These are phyloP conservation scores for Oldenlandia corymbosa DNA, from an alignment of 257 asterid species.

Conservation along the genomic window DNA sequence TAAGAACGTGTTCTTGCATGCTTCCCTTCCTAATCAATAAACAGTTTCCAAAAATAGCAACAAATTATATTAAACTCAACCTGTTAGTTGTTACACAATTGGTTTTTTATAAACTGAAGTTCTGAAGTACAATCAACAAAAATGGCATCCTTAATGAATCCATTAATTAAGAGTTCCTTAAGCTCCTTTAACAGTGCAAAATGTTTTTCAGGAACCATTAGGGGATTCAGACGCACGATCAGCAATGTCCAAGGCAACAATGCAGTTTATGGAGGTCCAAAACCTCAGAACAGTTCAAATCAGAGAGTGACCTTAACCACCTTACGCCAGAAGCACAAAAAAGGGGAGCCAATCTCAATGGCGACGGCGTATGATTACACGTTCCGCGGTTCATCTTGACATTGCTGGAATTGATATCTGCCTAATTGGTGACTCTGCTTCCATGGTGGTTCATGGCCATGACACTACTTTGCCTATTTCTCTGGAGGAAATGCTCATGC, in stretches of 20 bases:
- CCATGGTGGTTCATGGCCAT: conserved; percentile 97
- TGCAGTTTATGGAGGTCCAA: conserved; percentile 83
- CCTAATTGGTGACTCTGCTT: conserved; percentile 85
- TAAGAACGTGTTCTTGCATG: too few species aligned
- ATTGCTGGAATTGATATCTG: conserved; percentile 81
- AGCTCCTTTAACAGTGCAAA: neutral
- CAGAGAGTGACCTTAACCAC: conserved; percentile 60
- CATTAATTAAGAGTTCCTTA: conserved; percentile 8
- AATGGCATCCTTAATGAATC: conserved; percentile 6
- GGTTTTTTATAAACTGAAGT: too few species aligned
- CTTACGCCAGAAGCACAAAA: conserved; percentile 64
- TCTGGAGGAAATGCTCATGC: conserved; percentile 90
- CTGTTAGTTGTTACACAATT: too few species aligned
- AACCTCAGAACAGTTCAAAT: conserved; percentile 47
- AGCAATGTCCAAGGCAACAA: conserved; percentile 49
- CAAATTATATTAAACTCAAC: too few species aligned
- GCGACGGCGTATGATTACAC: conserved; percentile 91
- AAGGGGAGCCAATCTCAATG: conserved; percentile 67
- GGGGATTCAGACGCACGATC: conserved; percentile 40
- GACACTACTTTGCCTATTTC: conserved; percentile 90
- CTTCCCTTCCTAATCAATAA: too few species aligned
- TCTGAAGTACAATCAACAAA: too few species aligned
- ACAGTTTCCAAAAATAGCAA: too few species aligned
- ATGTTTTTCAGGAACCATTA: conserved; percentile 4
- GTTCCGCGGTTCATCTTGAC: conserved; percentile 77